A percentile compares a stretch with the other conserved stretches of the same genome.
phyloP scores from a whole-genome alignment of 2,329 filamentous ascomycete genomes.

The Mycosphaerella sp. region DNA sequence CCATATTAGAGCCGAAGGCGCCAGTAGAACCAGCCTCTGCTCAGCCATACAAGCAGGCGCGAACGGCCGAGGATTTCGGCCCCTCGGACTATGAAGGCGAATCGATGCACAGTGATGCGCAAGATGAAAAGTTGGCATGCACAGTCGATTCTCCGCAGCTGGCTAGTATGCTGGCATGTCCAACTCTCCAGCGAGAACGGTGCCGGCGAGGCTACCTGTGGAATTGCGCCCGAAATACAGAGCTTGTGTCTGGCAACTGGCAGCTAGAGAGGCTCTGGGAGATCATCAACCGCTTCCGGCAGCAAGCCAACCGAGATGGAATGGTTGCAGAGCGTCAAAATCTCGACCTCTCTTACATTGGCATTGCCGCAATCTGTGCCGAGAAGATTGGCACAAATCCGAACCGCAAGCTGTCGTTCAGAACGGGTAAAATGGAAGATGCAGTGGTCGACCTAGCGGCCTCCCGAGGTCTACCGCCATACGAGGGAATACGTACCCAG shows the following conservation, averaged over 20 bases:
- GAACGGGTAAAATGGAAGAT: conserved; percentile 28
- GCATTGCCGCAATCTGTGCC: conserved; percentile 65
- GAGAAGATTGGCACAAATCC: conserved; percentile 47
- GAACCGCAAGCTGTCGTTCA: conserved; percentile 23
- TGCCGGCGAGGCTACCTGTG: conserved; percentile 53
- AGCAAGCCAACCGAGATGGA: conserved; percentile 58
- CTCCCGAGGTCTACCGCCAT: conserved; percentile 55
- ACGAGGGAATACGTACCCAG: conserved; percentile 56
- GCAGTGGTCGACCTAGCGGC: conserved; percentile 58
- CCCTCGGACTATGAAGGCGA: conserved; percentile 21
- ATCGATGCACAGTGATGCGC: background rate
- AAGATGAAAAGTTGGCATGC: conserved; percentile 12
- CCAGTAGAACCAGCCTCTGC: conserved; percentile 5
- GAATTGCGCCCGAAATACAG: conserved; percentile 57
- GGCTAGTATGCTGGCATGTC: conserved; percentile 20
- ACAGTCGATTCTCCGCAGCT: conserved; percentile 19
- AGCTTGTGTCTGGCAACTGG: conserved; percentile 62
- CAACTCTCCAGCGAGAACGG: conserved; percentile 44
- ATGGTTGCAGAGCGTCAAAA: conserved; percentile 59
- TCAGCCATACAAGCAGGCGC: conserved; percentile 16
- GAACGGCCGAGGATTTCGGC: conserved; percentile 26
- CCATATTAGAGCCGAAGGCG: conserved; percentile 21
- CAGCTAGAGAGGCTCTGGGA: conserved; percentile 77
- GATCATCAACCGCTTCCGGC: conserved; percentile 61
- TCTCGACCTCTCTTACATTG: conserved; percentile 69